phyloP scores from a whole-genome alignment of 208 protist species.

The Wallacemonas rigidus region DNA sequence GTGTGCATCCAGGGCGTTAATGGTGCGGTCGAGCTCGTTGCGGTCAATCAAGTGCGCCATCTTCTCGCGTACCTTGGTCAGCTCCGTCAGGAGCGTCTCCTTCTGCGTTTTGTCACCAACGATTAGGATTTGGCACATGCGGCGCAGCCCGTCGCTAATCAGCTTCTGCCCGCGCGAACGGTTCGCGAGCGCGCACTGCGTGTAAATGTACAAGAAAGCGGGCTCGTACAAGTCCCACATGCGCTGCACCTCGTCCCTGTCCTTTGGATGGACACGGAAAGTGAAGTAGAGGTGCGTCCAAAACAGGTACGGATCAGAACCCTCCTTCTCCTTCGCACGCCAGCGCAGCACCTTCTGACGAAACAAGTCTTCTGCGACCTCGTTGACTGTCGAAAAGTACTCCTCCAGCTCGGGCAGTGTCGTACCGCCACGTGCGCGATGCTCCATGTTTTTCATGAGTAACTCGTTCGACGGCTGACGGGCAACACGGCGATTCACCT shows the following conservation, averaged over 20 bases:
- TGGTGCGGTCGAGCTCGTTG: constrained; percentile 78
- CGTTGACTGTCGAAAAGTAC: constrained; percentile 67
- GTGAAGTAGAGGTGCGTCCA: constrained; percentile 90
- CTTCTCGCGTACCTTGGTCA: constrained; percentile 81
- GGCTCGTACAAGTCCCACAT: constrained; percentile 90
- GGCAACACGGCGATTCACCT: constrained; percentile 43
- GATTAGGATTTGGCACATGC: constrained; percentile 84
- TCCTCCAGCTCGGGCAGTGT: constrained; percentile 58
- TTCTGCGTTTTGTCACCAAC: constrained; percentile 62
- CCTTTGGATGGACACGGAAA: constrained; percentile 78
- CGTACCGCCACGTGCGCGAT: constrained; percentile 56
- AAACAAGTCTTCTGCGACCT: constrained; percentile 68
- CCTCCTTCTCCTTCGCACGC: constrained; percentile 72
- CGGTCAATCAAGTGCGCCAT: constrained; percentile 79
- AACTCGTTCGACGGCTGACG: constrained; percentile 62
- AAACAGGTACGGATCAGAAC: constrained; percentile 80
- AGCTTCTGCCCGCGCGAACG: constrained; percentile 69
- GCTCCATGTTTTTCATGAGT: constrained; percentile 70
- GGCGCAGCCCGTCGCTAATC: constrained; percentile 82
- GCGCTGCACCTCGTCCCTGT: constrained; percentile 61
- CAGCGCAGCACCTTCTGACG: constrained; percentile 76
- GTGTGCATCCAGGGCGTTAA: constrained; percentile 69
- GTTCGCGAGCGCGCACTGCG: constrained; percentile 71
- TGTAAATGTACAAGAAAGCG: constrained; percentile 83
- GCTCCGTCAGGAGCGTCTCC: constrained; percentile 57